Evolutionary conservation across 2,329 filamentous ascomycete genomes (phyloP).

Genomic region (Epichloe amarillans): DNA sequence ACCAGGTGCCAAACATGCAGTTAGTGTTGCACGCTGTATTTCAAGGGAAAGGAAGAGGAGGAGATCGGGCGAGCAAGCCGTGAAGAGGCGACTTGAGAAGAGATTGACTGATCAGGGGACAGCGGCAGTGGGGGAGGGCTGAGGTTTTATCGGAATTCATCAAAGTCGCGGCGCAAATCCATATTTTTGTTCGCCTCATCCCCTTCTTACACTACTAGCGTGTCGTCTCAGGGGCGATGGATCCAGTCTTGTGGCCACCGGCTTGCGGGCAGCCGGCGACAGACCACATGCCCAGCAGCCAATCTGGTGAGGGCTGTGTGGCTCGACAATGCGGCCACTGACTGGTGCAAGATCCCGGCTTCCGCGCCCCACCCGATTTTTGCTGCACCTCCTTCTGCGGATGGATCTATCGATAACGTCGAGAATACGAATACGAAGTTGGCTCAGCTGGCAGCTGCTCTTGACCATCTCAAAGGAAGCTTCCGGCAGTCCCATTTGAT

Average conservation of each 20-base stretch:
- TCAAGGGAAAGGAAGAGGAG: neutral
- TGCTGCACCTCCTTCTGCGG: no score
- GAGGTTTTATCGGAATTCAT: constrained; percentile 8
- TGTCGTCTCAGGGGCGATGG: neutral
- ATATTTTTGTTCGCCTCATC: constrained; percentile 1
- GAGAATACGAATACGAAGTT: constrained; percentile 4
- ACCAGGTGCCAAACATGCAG: neutral
- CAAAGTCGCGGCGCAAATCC: neutral
- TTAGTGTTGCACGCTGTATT: neutral
- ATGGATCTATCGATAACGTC: neutral
- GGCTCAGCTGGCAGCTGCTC: neutral
- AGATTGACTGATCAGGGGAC: neutral
- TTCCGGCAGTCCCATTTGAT: neutral
- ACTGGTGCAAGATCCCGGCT: constrained; percentile 17
- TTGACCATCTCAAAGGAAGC: neutral
- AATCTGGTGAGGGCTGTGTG: constrained; percentile 11
- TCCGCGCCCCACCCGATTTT: constrained; percentile 11
- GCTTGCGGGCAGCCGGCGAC: neutral
- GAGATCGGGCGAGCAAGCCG: neutral
- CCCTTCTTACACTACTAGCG: neutral
- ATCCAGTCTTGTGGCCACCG: neutral
- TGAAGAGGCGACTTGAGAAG: constrained; percentile 1
- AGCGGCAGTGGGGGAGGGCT: constrained; percentile 3
- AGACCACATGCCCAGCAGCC: neutral
- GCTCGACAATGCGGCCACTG: constrained; percentile 24